These are phyloP conservation scores for Porcisia hertigi DNA, from an alignment of 208 protist genomes.

Conservation along the genomic window DNA sequence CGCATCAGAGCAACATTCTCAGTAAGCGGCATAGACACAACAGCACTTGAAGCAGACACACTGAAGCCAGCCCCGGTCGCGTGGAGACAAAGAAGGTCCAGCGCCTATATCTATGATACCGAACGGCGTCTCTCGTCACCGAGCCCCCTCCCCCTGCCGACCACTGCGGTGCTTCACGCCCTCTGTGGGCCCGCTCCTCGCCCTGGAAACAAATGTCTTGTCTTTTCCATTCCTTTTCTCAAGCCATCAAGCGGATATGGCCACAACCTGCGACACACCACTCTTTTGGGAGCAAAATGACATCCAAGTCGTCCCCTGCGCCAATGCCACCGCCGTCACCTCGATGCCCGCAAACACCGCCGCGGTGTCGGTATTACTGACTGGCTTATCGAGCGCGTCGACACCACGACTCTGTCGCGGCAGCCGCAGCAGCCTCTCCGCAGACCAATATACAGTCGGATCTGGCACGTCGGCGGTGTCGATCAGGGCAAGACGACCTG, in stretches of 20 bases:
- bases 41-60: not conserved
- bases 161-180: not conserved
- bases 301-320: conserved; percentile 43
- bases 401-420: conserved; percentile 4
- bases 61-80: not conserved
- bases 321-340: conserved; percentile 40
- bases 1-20: not conserved
- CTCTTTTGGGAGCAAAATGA: conserved; percentile 37
- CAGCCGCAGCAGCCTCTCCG: conserved; percentile 34
- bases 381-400: not conserved
- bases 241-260: conserved; percentile 31
- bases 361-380: not conserved
- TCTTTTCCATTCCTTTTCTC: not conserved
- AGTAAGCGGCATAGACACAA: not conserved
- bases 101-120: not conserved
- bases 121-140: not conserved
- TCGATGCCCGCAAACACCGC: conserved; percentile 19
- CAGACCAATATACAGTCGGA: conserved; percentile 51
- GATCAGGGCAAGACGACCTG: conserved; percentile 45
- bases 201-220: not conserved
- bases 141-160: not conserved
- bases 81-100: not conserved
- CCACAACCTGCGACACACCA: conserved; percentile 41
- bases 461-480: conserved; percentile 51
- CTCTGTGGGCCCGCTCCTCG: not conserved